These are phyloP conservation scores for Penicillium robsamsonii DNA, from an alignment of 495 filamentous ascomycete species.

Conservation along the genomic window DNA sequence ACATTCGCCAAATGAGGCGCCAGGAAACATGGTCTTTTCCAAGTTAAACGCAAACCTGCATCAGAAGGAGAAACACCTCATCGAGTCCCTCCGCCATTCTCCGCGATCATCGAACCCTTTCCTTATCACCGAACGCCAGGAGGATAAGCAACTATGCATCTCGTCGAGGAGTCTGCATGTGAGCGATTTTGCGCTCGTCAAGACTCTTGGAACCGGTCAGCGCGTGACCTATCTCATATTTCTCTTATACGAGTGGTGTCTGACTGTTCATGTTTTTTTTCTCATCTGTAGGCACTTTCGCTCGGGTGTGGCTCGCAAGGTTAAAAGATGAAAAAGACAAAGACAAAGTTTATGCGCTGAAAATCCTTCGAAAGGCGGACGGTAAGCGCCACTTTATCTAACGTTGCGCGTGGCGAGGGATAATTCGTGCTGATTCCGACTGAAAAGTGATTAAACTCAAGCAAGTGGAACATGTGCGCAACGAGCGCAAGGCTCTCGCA, in stretches of 20 bases:
- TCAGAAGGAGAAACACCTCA: constrained; percentile 50
- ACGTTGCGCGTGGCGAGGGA: constrained; percentile 4
- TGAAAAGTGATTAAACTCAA: constrained; percentile 84
- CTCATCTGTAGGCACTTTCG: constrained; percentile 75
- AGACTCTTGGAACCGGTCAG: constrained; percentile 86
- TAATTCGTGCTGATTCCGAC: constrained; percentile 12
- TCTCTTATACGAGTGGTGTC: constrained; percentile 18
- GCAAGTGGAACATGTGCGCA: constrained; percentile 95
- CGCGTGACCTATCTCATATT: constrained; percentile 6
- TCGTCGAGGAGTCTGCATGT: constrained; percentile 56
- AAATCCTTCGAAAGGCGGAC: constrained; percentile 88
- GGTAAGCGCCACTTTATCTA: constrained; percentile 37
- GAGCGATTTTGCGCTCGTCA: constrained; percentile 78
- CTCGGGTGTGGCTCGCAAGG: constrained; percentile 85
- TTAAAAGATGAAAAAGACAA: constrained; percentile 58
- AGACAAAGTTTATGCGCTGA: constrained; percentile 84
- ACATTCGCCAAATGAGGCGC: constrained; percentile 40
- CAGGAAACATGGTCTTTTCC: constrained; percentile 23
- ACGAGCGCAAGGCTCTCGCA: constrained; percentile 83
- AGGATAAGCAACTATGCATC: constrained; percentile 57
- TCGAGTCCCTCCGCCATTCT: constrained; percentile 45
- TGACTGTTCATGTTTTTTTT: constrained; percentile 29
- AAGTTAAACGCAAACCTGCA: constrained; percentile 30
- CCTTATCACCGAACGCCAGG: constrained; percentile 52
- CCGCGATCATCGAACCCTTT: constrained; percentile 49